Base-by-base conservation (phyloP, 371 early-diverging fungal genomes). In the Conidiobolus incongruus region DNA sequence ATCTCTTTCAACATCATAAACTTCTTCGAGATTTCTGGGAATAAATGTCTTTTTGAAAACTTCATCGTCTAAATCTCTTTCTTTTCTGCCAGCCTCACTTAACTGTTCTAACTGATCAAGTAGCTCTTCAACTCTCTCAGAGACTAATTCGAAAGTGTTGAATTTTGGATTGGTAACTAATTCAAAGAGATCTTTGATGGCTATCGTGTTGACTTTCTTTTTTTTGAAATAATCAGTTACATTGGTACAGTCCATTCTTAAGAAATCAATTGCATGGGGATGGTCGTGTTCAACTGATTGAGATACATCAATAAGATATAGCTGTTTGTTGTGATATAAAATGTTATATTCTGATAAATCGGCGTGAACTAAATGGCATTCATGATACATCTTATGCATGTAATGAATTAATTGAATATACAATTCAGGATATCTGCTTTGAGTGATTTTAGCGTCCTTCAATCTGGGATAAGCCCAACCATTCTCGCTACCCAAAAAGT, bases 271-370 rank as follows among this genome's bases (percentile, higher is more conserved):
- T 1, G 99, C 93, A 52, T 93, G 87, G n/a, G 96, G 96, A 56
- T 99, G 99, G 55, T 92, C 91, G 53, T 86, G 94, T 53, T 98
- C 99, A 8, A 98, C 98, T 2, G 95, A 90, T 58, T 98, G 99
- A 2, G 97, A 96, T 6, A 99, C 99, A 60, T 99, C 99, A 52
- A 99, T 99, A 32, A 97, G 81, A 45, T 84, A 88, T 23, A 92
- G 59, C 16, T 60, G 62, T 19, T 68, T 63, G 32, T 81, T 70
- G 53, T 94, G 80, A 62, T 87, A 88, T 59, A 99, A 63, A 20
- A 99, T 68, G 56, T 99, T 99, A 64, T 98, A 99, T 66, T 98
- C 99, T 59, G 82, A 81, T 44, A 99, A 66, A 78, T 99, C 99
- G 19, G 96, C 98, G 57, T 99, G 99, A 3, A 99, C 95, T 12